Base-by-base conservation (phyloP, 768 basidiomycete species). In the Tulasnella sp. region DNA sequence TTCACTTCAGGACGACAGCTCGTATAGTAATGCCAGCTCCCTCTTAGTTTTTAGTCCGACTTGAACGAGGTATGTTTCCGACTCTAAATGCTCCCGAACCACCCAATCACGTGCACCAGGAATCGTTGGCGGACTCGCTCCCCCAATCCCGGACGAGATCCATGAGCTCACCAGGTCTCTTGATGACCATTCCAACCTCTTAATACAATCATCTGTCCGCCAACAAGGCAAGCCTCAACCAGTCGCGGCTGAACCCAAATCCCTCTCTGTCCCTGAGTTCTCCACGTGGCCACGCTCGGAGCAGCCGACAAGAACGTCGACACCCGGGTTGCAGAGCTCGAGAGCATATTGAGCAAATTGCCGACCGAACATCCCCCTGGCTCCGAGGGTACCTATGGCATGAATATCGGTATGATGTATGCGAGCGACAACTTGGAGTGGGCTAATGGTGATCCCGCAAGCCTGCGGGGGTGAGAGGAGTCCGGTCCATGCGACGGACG, bases 101-200 rank as follows among this genome's bases (percentile, higher is more conserved):
- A 34, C n/a, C 11, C 5, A 54, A 38, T n/a, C 42, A 15, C 70
- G 3, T 40, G 25, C 22, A 38, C 22, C 80, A 93, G 93, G 93
- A 77, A 93, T 93, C 81, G 82, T 84, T 15, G 92, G 92, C 38
- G 93, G 93, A 54, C 91, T 94, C 80, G 88, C 88, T 15, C 90
- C 91, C 0, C 89, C 93, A 3, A 89, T 85, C 8, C 89, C 91
- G 2, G 82, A 83, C 36, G 88, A 87, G 15, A 83, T 90, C 79
- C 84, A 88, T 80, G 85, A 85, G 34, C 79, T 93, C 78, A 86
- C 88, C 29, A 80, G 80, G n/a, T 84, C 85, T 67, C 67, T 84
- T 1, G 74, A 81, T 2, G 80, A 79, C 8, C 82, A 84, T 67
- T 52, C 84, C 17, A 77, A 79, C 31, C 84, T 92, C 71, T 80